Evolutionary conservation across 1,139 yeast genomes (phyloP), one percentile per base, ranked within the genome.

Genomic region (Candida sp.): DNA sequence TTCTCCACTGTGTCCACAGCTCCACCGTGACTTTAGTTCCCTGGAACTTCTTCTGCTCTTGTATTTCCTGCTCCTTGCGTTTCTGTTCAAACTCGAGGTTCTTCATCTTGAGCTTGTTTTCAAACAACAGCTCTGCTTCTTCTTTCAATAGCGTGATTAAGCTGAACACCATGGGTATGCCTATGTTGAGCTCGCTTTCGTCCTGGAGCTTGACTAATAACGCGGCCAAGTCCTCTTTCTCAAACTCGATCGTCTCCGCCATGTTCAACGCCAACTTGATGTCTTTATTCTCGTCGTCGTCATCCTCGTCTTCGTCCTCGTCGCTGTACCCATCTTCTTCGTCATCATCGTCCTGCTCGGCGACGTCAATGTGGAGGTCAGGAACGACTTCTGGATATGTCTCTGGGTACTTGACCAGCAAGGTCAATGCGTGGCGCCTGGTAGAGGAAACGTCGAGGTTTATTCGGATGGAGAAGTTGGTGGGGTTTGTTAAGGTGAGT

Each of bases 91-190:
- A 80, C 55, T 72, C 72, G 49, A 77, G 77, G 59, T 90, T 93
- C 44, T 77, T 78, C 9, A 60, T 62, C n/a, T 75, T 73, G 42
- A 90, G 72, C 58, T 87, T 86, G 8, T 73, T 69, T 27, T 76
- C 80, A 61, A 90, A 89, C 56, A 83, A 63, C 28, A 69, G 70
- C 62, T 94, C 98, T 3, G 90, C 93, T 53, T 81, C 81, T 48
- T 93, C 98, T 63, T 93, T 93, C 49, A 92, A 75, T 12, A 84
- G 75, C 2, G 96, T 85, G 0, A 89, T 83, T 47, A 94, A 67
- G 0, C 97, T 84, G 70, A 92, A 94, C 5, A 93, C 80, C 59
- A 93, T 86, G 12, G 97, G 96, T 79, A 93, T 87, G 1, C 99
- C 98, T 48, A 87, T 61, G 63, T 89, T 92, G 50, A 85, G 81